Evolutionary conservation across 1,284 basidiomycete species (phyloP), one percentile per base, ranked within the genome.

Genomic region (Salmacisia buchloeana): DNA sequence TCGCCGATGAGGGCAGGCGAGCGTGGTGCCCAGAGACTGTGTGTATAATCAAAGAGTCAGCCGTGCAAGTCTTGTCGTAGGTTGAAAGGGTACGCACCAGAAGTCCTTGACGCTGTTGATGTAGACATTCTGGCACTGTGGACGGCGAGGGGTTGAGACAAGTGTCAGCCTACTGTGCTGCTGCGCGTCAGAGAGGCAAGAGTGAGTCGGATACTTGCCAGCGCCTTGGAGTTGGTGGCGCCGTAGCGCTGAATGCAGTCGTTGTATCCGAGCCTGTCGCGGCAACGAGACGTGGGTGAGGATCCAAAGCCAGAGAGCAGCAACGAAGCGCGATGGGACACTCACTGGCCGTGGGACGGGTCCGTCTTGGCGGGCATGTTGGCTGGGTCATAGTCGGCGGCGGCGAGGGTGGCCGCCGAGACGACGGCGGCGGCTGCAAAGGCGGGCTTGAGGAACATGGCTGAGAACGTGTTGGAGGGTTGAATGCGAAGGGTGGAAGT

Each of bases 321-420:
- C 49, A 23, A 54, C 56, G n/a, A n/a, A n/a, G n/a, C n/a, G n/a
- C n/a, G n/a, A n/a, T n/a, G n/a, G n/a, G n/a, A n/a, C n/a, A n/a
- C n/a, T n/a, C n/a, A n/a, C 45, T 68, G 67, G 63, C 61, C 61
- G 57, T 66, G 59, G 18, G 52, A 25, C 33, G 68, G 45, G 62
- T 76, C 71, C 52, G 67, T 70, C 69, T 74, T 75, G 61, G 72
- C 73, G 46, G 73, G 73, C 61, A 75, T 62, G 67, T 71, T 63
- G 23, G 66, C 69, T 62, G 73, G 64, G 69, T 68, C 45, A 52
- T 72, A 71, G 49, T 59, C 49, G 29, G 49, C 49, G 9, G 49
- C 49, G 7, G 34, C 49, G 27, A 54, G 49, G 27, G 49, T 54
- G 27, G 49, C 49, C 15, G 49, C 49, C 25, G 49, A 54, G 49